These are phyloP conservation scores for Irpex lacteus DNA, from an alignment of 1,284 basidiomycete genomes.

Conservation along the genomic window DNA sequence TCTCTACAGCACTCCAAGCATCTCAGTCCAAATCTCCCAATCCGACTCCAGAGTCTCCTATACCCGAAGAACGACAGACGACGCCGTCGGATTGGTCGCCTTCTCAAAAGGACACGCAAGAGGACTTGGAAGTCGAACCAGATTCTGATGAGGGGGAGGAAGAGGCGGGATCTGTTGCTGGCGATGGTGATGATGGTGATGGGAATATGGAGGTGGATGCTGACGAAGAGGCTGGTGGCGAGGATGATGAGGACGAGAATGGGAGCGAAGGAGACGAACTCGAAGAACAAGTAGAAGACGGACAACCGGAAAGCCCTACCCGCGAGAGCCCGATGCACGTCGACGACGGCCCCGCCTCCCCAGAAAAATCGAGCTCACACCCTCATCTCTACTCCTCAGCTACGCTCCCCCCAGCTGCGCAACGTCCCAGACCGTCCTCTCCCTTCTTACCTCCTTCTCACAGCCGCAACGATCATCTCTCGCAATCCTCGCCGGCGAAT, in stretches of 20 bases:
- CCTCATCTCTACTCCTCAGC: slow-evolving; percentile 11
- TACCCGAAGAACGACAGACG: not conserved
- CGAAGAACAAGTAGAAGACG: too few species aligned
- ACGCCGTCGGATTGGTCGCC: slow-evolving; percentile 9
- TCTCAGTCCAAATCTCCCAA: not conserved
- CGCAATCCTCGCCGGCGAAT: too few species aligned
- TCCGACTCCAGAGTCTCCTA: too few species aligned
- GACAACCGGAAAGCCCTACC: not conserved
- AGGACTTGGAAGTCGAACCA: too few species aligned
- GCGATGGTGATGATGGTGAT: not conserved
- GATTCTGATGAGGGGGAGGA: too few species aligned
- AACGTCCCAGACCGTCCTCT: slow-evolving; percentile 21
- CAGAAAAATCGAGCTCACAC: not conserved
- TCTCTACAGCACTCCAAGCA: too few species aligned
- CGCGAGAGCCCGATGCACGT: not conserved
- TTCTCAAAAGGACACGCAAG: not conserved
- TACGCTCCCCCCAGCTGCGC: slow-evolving; percentile 35
- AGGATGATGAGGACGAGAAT: too few species aligned
- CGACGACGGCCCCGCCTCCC: not conserved
- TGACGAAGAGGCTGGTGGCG: too few species aligned
- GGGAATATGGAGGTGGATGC: too few species aligned
- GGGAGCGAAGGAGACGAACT: too few species aligned
- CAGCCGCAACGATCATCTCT: not conserved
- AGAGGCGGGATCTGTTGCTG: not conserved
- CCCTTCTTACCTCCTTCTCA: not conserved